phyloP scores from a whole-genome alignment of 108 stramenopile genomes.

The Pseudonitzschia delicatissima region DNA sequence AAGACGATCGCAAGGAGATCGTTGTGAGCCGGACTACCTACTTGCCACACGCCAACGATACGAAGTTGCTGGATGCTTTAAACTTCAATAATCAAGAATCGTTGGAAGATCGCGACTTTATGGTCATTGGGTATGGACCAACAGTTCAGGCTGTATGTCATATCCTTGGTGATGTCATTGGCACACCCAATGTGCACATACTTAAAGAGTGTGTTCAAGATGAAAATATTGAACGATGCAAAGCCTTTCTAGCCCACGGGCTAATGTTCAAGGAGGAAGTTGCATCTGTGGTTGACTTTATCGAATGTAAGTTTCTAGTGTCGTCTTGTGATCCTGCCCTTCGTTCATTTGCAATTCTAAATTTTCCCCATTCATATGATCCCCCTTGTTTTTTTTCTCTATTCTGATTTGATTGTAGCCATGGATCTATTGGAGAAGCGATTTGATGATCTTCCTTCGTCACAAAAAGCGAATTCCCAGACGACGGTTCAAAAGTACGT shows the following conservation, averaged over 20 bases:
- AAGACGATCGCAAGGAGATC: conserved; percentile 12
- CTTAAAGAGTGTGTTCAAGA: conserved; percentile 37
- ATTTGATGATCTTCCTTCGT: not conserved
- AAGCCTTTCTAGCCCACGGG: conserved; percentile 34
- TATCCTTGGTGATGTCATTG: conserved; percentile 30
- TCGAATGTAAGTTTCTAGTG: conserved; percentile 30
- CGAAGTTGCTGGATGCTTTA: conserved; percentile 5
- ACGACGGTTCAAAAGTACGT: conserved; percentile 11
- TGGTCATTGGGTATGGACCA: conserved; percentile 26
- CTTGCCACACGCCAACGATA: conserved; percentile 18
- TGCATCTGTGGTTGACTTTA: conserved; percentile 30
- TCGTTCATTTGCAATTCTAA: too few species aligned
- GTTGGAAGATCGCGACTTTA: conserved; percentile 9
- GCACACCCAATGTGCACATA: conserved; percentile 23
- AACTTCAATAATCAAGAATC: too few species aligned
- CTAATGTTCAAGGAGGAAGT: conserved; percentile 31
- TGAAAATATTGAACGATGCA: conserved; percentile 25
- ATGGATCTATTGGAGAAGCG: conserved; percentile 13
- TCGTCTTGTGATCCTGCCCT: too few species aligned
- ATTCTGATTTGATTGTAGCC: too few species aligned
- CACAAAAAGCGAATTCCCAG: not conserved
- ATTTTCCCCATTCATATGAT: too few species aligned
- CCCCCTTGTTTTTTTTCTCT: too few species aligned
- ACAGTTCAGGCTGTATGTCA: conserved; percentile 37
- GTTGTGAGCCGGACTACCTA: conserved; percentile 23